A percentile compares a stretch with the other conserved stretches of the same genome.
These are phyloP conservation scores for Leucaena leucocephala DNA, from an alignment of 306 rosid species.

Conservation along the genomic window DNA sequence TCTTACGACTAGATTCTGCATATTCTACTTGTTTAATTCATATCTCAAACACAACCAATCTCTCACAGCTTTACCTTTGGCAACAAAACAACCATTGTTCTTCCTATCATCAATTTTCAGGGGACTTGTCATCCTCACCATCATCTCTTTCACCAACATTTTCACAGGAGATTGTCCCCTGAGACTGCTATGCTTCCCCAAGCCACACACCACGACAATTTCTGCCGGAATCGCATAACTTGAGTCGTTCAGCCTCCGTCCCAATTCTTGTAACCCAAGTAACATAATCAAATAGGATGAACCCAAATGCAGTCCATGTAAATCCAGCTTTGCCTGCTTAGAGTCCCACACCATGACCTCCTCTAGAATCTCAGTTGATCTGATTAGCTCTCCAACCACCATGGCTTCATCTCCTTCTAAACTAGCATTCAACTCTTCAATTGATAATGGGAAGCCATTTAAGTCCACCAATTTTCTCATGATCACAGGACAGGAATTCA, in stretches of 20 bases:
- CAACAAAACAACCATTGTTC: too few relatives aligned
- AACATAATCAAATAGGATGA: constrained; percentile 9
- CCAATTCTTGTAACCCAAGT: constrained; percentile 59
- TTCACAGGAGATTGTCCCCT: too few relatives aligned
- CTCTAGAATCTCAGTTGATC: too few relatives aligned
- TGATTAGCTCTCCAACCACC: too few relatives aligned
- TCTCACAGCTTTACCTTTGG: constrained; percentile 6
- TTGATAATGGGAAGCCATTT: background rate
- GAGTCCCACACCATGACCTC: background rate
- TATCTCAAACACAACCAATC: too few relatives aligned
- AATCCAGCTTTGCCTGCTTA: constrained; percentile 66
- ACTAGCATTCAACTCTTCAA: too few relatives aligned
- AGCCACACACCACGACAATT: constrained; percentile 65
- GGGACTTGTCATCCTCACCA: too few relatives aligned
- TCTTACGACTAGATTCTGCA: too few relatives aligned
- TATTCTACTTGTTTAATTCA: too few relatives aligned
- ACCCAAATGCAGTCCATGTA: constrained; percentile 76
- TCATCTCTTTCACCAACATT: too few relatives aligned
- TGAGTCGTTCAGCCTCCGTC: constrained; percentile 39
- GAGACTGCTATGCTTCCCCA: constrained; percentile 65
- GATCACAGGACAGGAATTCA: constrained; percentile 59
- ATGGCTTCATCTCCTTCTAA: too few relatives aligned
- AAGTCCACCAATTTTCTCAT: constrained; percentile 47
- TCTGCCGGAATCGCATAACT: constrained; percentile 44
- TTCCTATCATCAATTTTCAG: too few relatives aligned